Evolutionary conservation across 495 filamentous ascomycete species (phyloP), one percentile per base, ranked within the genome.

Genomic region (Sordaria brevicollis): DNA sequence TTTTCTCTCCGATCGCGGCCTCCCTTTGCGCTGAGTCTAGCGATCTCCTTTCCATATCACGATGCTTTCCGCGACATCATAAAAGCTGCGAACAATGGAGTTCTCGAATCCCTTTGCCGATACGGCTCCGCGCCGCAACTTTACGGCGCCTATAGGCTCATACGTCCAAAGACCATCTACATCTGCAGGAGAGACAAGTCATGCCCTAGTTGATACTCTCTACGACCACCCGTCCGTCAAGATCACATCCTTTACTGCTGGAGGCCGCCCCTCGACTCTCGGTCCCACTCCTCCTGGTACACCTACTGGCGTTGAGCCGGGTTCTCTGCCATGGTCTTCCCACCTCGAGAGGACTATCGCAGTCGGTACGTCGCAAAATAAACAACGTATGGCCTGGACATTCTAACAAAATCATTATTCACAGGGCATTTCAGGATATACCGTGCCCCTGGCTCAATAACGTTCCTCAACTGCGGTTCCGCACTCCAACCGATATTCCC

Each of bases 401-500:
- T 33, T 68, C 67, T 76, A 67, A 72, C 65, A 29, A 21, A 36
- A 11, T 2, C 29, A 31, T n/a, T 68, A 34, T 69, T 7, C 69
- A 31, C 70, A 92, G 93, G 93, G 10, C 88, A 89, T 6, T 84
- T 97, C 62, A 85, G 89, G 66, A 88, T 97, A 68, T 94, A 97
- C 78, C 88, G 88, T 69, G 89, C 93, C 33, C 89, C 91, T 7
- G 90, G 91, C 10, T 88, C 92, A 54, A 90, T 94, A 0, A 90
- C 91, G 19, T 97, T 97, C 76, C 85, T 97, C 10, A 92, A 90
- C 79, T 96, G 92, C 73, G 91, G 92, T 68, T 85, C 81, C 72
- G 88, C 92, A 34, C 86, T 96, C 10, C 91, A 92, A 72, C 89
- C 93, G 62, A 94, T 97, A 57, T 77, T 97, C 39, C 91, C 92